A percentile compares a stretch with the other conserved stretches of the same genome.
These are phyloP conservation scores for Boletellus emodensis DNA, from an alignment of 768 basidiomycete genomes.

Conservation along the genomic window DNA sequence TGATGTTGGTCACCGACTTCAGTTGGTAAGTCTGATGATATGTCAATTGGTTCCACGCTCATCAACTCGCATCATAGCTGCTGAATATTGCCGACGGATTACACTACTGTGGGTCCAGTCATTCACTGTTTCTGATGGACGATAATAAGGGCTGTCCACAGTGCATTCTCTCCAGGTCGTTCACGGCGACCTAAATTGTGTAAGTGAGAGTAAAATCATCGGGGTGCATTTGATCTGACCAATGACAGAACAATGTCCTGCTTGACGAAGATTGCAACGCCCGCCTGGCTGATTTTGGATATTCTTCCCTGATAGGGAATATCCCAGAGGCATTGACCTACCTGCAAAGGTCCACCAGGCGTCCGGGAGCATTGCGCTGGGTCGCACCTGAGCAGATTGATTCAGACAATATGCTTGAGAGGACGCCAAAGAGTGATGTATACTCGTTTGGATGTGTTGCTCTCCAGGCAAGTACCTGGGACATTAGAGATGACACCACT, in stretches of 20 bases:
- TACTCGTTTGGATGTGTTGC: neutral
- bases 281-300: neutral
- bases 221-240: too few relatives aligned
- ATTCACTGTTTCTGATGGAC: neutral
- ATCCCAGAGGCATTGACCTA: neutral
- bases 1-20: neutral
- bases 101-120: neutral
- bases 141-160: too few relatives aligned
- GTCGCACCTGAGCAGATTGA: neutral
- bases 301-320: neutral
- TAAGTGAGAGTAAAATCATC: too few relatives aligned
- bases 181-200: too few relatives aligned
- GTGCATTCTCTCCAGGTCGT: too few relatives aligned
- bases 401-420: neutral
- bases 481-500: too few relatives aligned
- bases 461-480: neutral
- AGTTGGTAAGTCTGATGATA: conserved; percentile 10
- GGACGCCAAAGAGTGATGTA: neutral
- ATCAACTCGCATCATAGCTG: neutral
- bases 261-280: neutral
- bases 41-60: too few relatives aligned
- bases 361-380: neutral
- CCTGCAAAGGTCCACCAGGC: neutral
- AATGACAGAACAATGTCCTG: neutral
- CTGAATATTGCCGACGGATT: neutral